A percentile compares a stretch with the other conserved stretches of the same genome.
These are phyloP conservation scores for Syncephalastrum sp. DNA, from an alignment of 371 early-diverging fungal species.

Conservation along the genomic window DNA sequence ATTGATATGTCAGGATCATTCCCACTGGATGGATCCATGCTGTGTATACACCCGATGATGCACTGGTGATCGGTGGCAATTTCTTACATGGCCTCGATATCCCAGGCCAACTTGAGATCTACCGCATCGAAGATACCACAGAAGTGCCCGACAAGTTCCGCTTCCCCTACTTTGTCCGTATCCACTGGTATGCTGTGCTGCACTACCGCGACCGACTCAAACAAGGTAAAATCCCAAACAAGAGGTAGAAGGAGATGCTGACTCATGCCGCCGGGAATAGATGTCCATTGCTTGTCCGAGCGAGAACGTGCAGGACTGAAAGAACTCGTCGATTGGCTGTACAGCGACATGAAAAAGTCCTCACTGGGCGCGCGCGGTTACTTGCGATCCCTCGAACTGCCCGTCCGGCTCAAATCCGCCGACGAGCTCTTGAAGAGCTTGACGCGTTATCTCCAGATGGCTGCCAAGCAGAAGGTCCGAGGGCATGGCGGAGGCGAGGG, in stretches of 20 bases:
- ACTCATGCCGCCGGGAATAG: not conserved
- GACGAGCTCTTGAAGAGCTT: too few species aligned
- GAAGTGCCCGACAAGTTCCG: conserved; percentile 78
- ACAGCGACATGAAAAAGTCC: too few species aligned
- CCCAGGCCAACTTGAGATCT: conserved; percentile 63
- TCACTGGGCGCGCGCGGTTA: too few species aligned
- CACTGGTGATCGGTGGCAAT: conserved; percentile 92
- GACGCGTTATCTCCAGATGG: too few species aligned
- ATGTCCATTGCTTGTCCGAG: conserved; percentile 11
- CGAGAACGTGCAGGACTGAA: conserved; percentile 20
- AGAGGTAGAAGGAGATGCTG: not conserved
- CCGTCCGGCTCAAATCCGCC: too few species aligned
- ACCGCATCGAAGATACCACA: conserved; percentile 76
- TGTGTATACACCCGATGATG: conserved; percentile 83
- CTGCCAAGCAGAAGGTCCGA: too few species aligned
- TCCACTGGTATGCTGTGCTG: conserved; percentile 74
- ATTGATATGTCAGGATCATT: conserved; percentile 62
- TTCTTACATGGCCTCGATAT: conserved; percentile 81
- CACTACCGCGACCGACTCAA: conserved; percentile 30
- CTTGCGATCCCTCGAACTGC: too few species aligned
- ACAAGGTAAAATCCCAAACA: conserved; percentile 19
- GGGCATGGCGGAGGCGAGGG: too few species aligned
- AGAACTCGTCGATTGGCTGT: conserved; percentile 11
- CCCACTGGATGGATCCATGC: conserved; percentile 97
- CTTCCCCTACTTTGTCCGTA: conserved; percentile 80